phyloP scores from a whole-genome alignment of 2,329 filamentous ascomycete genomes.

The Zasmidium citrigriseum region DNA sequence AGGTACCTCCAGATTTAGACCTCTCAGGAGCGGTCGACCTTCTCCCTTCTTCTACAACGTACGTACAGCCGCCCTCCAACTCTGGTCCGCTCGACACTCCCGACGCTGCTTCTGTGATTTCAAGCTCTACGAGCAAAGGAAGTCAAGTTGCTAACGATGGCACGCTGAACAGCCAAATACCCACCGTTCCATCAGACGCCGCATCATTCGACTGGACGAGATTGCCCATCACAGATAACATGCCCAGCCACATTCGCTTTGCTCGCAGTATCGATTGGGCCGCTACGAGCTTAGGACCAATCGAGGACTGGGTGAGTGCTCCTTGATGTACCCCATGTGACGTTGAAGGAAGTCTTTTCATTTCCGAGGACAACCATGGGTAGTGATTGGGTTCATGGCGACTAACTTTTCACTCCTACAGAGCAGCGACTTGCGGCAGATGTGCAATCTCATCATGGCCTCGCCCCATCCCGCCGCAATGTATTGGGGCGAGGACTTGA shows the following conservation, averaged over 20 bases:
- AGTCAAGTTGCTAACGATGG: conserved; percentile 16
- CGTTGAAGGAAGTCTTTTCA: neutral
- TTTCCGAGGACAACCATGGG: neutral
- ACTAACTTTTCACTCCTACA: too few relatives aligned
- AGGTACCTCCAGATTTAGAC: conserved; percentile 14
- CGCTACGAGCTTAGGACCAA: conserved; percentile 71
- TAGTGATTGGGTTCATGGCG: too few relatives aligned
- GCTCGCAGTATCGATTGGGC: conserved; percentile 73
- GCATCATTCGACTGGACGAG: conserved; percentile 81
- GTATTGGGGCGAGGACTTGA: conserved; percentile 50
- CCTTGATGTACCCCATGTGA: too few relatives aligned
- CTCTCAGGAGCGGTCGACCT: conserved; percentile 25
- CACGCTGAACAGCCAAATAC: conserved; percentile 28
- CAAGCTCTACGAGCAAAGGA: conserved; percentile 13
- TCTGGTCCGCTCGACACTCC: conserved; percentile 16
- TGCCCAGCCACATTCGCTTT: conserved; percentile 72
- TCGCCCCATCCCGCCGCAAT: conserved; percentile 60
- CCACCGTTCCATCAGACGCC: conserved; percentile 28
- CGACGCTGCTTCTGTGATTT: conserved; percentile 13
- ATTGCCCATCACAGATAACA: conserved; percentile 61
- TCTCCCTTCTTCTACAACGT: conserved; percentile 25
- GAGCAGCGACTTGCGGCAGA: conserved; percentile 67
- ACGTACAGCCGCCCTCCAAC: conserved; percentile 24
- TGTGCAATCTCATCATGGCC: conserved; percentile 82
- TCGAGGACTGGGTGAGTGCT: conserved; percentile 62